Base-by-base conservation (phyloP, 106 monocot genomes). In the Apostasia ramifera region DNA sequence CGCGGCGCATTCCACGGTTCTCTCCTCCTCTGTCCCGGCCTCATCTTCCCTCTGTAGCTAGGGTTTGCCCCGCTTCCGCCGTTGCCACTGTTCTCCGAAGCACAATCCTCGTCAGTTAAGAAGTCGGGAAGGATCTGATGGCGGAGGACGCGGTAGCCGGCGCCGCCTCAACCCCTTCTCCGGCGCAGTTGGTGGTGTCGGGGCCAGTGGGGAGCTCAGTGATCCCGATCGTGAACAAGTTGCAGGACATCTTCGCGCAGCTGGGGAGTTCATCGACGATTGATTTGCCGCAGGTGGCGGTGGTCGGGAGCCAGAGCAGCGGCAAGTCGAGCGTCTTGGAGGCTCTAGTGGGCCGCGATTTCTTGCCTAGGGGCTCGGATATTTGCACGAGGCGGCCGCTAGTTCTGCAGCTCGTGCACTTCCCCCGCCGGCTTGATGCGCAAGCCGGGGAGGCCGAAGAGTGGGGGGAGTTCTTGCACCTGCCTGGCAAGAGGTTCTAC, bases 321-420 rank as follows among this genome's bases (percentile, higher is more conserved):
- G 97, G 97, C 2, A 97, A 97, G 69, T 92, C 97, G 55, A 97
- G 97, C 83, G 97, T 97, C 9, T 79, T 97, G 10, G 97, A 97
- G 81, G 86, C 97, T 13, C 84, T 97, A 15, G 92, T 92, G 12
- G 97, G 92, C 39, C 75, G 92, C 26, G 97, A 97, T 63, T 97
- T 97, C 62, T 75, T 97, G 6, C 92, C 97, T 10, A 78, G 97
- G 8, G 92, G 97, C 14, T 67, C 80, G 2, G 89, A 94, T 46
- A 89, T 92, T 46, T 92, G 92, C 57, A 92, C 97, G 14, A 72
- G 97, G 44, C 61, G 97, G 13, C 97, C 97, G 4, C 85, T 92
- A 4, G 92, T 97, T 44, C 84, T 97, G 55, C 92, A 97, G 77
- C 87, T 97, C 47, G 89, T 92, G 6, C 81, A 88, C 46, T 56